Evolutionary conservation across 2,329 filamentous ascomycete species (phyloP).

Genomic region (Penicillium occitanis): DNA sequence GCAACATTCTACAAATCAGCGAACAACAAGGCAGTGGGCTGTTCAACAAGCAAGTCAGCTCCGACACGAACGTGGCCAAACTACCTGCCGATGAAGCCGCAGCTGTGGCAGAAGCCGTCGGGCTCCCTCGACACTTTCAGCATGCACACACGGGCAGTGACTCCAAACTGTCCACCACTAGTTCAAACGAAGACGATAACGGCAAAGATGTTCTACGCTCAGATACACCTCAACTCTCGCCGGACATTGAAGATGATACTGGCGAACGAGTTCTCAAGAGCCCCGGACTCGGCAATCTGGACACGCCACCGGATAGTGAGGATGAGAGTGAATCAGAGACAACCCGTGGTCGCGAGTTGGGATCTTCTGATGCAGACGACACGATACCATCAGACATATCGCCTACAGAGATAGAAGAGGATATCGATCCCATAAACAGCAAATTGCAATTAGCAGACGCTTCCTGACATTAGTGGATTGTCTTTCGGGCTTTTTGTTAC

Average conservation of each 20-base stretch:
- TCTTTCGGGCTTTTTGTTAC: conserved; percentile 1
- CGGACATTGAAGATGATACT: conserved; percentile 10
- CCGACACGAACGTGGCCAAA: conserved; percentile 46
- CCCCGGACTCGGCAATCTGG: conserved; percentile 16
- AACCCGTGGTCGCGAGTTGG: neutral
- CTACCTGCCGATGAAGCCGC: conserved; percentile 51
- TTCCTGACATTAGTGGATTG: conserved; percentile 6
- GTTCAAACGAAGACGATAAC: conserved; percentile 14
- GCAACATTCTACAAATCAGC: conserved; percentile 70
- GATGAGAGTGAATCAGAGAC: conserved; percentile 18
- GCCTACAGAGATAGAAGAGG: conserved; percentile 9
- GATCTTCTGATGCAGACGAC: conserved; percentile 3
- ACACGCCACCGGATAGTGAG: conserved; percentile 19
- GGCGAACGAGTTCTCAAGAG: conserved; percentile 20
- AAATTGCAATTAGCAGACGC: conserved; percentile 20
- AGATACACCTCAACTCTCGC: conserved; percentile 16
- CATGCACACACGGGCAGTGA: conserved; percentile 20
- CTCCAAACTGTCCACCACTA: conserved; percentile 15
- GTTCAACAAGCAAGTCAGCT: conserved; percentile 48
- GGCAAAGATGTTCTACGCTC: conserved; percentile 2
- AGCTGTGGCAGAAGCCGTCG: conserved; percentile 52
- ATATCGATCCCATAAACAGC: conserved; percentile 4
- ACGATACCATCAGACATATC: neutral
- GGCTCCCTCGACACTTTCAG: conserved; percentile 34
- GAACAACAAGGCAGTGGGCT: conserved; percentile 52